Base-by-base conservation (phyloP, 176 grass and related monocot species). In the Oryza punctata region DNA sequence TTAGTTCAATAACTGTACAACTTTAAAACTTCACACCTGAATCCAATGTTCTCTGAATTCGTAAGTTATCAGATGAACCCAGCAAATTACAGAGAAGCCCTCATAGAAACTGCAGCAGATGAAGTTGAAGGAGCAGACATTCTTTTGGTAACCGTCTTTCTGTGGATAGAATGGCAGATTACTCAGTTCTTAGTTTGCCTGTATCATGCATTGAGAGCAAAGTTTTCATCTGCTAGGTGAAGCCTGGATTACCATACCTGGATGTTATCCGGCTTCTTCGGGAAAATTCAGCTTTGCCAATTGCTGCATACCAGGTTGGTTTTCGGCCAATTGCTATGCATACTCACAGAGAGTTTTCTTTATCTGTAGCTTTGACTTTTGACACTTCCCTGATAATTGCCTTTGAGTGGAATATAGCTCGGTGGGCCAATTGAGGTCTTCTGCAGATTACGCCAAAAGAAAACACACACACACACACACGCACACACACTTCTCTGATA, bases 51-150 rank as follows among this genome's bases (percentile, higher is more conserved):
- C 28, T 45, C 50, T 80, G 10, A n/a, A 63, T 79, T 75, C 57
- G 81, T 66, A 87, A 97, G 95, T 16, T 95, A 98, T 76, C 92
- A 98, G 89, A 98, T 98, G 95, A 95, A 98, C 76, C 90, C 91
- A 73, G 91, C 92, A 46, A 95, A 93, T 64, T 98, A 98, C 87
- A 93, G 95, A 77, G 95, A 98, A 85, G 90, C 95, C 50, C 95
- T 98, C 30, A 75, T 98, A 65, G 95, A 98, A 98, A 86, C 91
- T 65, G 89, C 82, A 88, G 86, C 85, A 30, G 95, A 98, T 88
- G 95, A 95, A 72, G 82, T 75, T 33, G 95, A 98, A 87, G 90
- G 92, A 66, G 92, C 95, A 76, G 92, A 98, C 84, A 98, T 98
- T 72, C 95, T 98, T 28, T 72, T 95, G 41, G 95, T 95, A 63